Base-by-base conservation (phyloP, 805 yeast genomes). In the Teunomyces lycoperdinae region DNA sequence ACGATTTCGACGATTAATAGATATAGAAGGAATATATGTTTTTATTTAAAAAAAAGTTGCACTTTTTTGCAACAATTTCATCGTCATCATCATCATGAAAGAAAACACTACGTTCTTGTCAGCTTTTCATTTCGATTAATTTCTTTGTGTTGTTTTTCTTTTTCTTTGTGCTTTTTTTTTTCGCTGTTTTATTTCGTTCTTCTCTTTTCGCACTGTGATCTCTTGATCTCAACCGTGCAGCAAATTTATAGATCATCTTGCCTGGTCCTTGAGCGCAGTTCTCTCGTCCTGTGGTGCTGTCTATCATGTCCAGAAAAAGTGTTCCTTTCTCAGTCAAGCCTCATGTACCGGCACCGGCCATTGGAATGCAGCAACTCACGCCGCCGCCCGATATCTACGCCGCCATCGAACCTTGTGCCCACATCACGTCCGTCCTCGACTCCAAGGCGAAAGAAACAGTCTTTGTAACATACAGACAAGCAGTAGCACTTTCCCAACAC, bases 401-500 rank as follows among this genome's bases (percentile, higher is more conserved):
- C 43, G 50, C 55, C 36, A 71, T 76, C 46, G 68, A 68, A 17
- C 71, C 83, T 0, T 81, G 86, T 59, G 59, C 67, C 8, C 86
- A 81, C 58, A 61, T 81, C 38, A 57, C 60, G 13, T 68, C 75
- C 47, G 81, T 79, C 5, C 62, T 81, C 39, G 68, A 66, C 9
- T 72, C 83, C 26, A 70, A 70, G 42, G 82, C 84, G 8, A 66
- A 65, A 44, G 79, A 76, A 3, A 73, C 74, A 11, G 80, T 80
- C 7, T 57, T 78, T 50, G 64, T 66, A 46, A 78, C 83, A 1
- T 81, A 80, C 56, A 65, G 67, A 41, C 78, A 79, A 48, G 84
- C 80, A 2, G 72, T 79, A 49, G 75, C 71, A 35, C 70, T 81
- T 8, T 68, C 78, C 20, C 73, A 66, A 52, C 58, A 66, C 11